Conservation (phyloP, 345 rosid species). For the Bruguiera sexangula region DNA sequence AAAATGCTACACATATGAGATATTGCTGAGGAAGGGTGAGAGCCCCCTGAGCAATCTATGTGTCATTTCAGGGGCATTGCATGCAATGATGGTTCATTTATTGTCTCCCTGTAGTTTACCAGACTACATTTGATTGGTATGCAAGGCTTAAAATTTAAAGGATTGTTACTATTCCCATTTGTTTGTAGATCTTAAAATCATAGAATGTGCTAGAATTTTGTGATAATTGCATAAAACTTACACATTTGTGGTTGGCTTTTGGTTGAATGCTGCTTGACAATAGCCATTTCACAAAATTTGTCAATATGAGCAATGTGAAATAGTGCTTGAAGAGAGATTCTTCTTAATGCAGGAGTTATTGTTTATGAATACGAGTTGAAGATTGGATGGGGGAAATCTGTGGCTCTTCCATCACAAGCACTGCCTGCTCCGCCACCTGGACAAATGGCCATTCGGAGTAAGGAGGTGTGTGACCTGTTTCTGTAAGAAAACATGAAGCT, state of each 20-base stretch:
- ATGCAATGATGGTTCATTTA: no score
- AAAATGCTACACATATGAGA: no score
- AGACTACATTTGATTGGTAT: no score
- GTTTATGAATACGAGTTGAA: conserved; percentile 94
- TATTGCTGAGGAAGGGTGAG: no score
- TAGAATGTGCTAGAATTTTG: neutral
- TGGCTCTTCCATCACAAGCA: conserved; percentile 98
- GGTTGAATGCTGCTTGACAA: conserved; percentile 2
- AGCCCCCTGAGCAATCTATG: no score
- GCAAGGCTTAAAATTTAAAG: no score
- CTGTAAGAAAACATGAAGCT: neutral
- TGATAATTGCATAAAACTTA: neutral
- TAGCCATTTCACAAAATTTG: neutral
- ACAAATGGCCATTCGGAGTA: conserved; percentile 98
- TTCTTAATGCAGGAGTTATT: conserved; percentile 63
- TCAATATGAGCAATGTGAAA: neutral
- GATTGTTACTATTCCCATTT: no score
- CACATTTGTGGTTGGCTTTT: neutral
- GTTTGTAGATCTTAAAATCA: no score
- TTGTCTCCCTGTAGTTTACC: no score
- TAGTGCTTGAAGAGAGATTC: neutral
- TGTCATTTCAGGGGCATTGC: no score
- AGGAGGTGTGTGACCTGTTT: conserved; percentile 63
- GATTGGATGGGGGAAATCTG: conserved; percentile 99
- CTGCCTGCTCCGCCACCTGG: conserved; percentile 99